These are phyloP conservation scores for Novymonas esmeraldas DNA, from an alignment of 208 protist genomes.

Conservation along the genomic window DNA sequence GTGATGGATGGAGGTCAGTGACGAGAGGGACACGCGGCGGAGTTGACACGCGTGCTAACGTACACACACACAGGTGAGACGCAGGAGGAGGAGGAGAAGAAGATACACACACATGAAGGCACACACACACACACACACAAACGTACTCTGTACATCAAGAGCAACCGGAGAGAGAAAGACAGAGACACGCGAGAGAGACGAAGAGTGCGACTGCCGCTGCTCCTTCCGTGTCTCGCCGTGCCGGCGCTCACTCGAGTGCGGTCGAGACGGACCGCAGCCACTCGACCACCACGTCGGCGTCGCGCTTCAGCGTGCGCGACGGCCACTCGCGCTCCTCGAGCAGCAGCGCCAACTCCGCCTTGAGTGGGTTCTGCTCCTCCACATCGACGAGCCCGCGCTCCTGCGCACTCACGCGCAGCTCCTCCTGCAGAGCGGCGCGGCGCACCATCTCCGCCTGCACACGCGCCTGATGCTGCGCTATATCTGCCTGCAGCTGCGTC, in stretches of 20 bases:
- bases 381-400: slow-evolving; percentile 21
- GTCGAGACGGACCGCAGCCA: slow-evolving; percentile 45
- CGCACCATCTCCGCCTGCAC: slow-evolving; percentile 31
- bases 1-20: no score
- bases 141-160: no score
- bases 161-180: no score
- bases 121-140: no score
- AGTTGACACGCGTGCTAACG: no score
- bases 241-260: slow-evolving; percentile 26
- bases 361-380: slow-evolving; percentile 32
- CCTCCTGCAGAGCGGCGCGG: slow-evolving; percentile 45
- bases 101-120: no score
- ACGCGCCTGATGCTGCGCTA: slow-evolving; percentile 37
- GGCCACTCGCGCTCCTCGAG: slow-evolving; percentile 53
- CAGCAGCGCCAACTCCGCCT: slow-evolving; percentile 61
- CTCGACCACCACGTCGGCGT: slow-evolving; percentile 49
- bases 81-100: no score
- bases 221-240: no score
- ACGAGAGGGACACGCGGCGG: no score
- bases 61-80: no score
- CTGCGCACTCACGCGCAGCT: slow-evolving; percentile 37
- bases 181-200: not conserved
- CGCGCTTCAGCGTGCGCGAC: slow-evolving; percentile 16
- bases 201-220: not conserved
- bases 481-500: slow-evolving; percentile 35